phyloP scores from a whole-genome alignment of 176 grass and related monocot genomes.

The Melocanna baccifera region DNA sequence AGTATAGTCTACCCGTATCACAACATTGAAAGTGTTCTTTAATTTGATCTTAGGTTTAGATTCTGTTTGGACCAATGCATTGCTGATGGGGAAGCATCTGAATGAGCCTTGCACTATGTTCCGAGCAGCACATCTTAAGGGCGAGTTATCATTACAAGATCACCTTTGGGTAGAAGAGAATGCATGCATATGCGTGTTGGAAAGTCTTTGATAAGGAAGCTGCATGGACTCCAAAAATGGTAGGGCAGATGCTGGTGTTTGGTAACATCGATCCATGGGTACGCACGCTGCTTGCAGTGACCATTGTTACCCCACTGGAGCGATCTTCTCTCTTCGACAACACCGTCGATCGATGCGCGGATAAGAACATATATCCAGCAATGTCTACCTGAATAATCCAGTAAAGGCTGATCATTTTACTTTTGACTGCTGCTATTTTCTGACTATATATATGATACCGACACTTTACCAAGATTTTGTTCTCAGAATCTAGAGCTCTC shows the following conservation, averaged over 20 bases:
- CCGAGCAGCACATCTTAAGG: background rate
- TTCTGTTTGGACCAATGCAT: background rate
- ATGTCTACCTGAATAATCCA: background rate
- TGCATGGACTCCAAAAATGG: slow-evolving; percentile 15
- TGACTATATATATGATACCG: background rate
- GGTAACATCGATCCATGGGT: slow-evolving; percentile 3
- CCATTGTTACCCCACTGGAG: background rate
- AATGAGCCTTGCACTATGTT: background rate
- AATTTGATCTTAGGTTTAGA: background rate
- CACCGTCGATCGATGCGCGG: no score
- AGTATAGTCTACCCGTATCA: no score
- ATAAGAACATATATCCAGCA: no score
- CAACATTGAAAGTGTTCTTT: background rate
- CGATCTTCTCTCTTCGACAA: no score
- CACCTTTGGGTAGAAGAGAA: slow-evolving; percentile 20
- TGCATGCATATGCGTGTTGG: slow-evolving; percentile 1
- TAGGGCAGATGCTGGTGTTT: slow-evolving; percentile 2
- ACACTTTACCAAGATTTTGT: slow-evolving; percentile 31
- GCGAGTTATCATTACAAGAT: background rate
- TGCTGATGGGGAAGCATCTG: background rate
- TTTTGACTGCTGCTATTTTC: slow-evolving; percentile 9
- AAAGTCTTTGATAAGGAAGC: background rate
- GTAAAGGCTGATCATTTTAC: slow-evolving; percentile 20
- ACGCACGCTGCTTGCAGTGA: background rate
- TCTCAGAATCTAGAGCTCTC: slow-evolving; percentile 1